These are phyloP conservation scores for Glutinoglossum americanum DNA, from an alignment of 495 filamentous ascomycete genomes.

Conservation along the genomic window DNA sequence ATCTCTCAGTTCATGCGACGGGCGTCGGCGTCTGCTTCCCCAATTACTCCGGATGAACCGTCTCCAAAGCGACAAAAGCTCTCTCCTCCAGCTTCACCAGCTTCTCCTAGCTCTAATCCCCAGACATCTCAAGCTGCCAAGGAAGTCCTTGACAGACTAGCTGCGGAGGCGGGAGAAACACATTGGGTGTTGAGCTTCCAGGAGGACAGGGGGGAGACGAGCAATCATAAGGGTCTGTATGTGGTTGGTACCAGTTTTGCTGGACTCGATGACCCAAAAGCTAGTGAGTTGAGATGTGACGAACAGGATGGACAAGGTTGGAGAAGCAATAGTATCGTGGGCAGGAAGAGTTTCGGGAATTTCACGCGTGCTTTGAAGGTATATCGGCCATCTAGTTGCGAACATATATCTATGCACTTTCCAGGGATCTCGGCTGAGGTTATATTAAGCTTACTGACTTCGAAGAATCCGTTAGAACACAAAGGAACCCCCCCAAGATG, in stretches of 20 bases:
- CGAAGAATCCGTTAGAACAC: neutral
- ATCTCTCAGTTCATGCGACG: conserved; percentile 74
- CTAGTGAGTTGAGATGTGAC: conserved; percentile 3
- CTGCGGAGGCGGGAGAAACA: conserved; percentile 59
- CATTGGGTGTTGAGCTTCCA: conserved; percentile 59
- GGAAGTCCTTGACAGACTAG: conserved; percentile 51
- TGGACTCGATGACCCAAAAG: conserved; percentile 18
- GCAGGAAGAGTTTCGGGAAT: conserved; percentile 24
- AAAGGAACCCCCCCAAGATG: neutral
- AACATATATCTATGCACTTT: neutral
- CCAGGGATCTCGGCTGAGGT: neutral
- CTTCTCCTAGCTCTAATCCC: conserved; percentile 14
- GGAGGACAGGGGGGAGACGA: conserved; percentile 7
- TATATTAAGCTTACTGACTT: neutral
- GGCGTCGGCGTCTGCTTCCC: conserved; percentile 33
- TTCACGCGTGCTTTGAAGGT: neutral
- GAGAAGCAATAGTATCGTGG: conserved; percentile 9
- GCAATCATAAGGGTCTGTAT: conserved; percentile 4
- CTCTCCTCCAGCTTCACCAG: conserved; percentile 3
- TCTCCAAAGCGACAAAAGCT: conserved; percentile 33
- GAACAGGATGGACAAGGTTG: neutral
- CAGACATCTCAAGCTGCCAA: conserved; percentile 45
- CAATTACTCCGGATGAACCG: conserved; percentile 19
- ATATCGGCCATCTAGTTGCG: neutral
- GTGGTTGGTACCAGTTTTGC: conserved; percentile 24